Evolutionary conservation across 177 flowering plant species (phyloP).

Genomic region (Vitis hybrid): DNA sequence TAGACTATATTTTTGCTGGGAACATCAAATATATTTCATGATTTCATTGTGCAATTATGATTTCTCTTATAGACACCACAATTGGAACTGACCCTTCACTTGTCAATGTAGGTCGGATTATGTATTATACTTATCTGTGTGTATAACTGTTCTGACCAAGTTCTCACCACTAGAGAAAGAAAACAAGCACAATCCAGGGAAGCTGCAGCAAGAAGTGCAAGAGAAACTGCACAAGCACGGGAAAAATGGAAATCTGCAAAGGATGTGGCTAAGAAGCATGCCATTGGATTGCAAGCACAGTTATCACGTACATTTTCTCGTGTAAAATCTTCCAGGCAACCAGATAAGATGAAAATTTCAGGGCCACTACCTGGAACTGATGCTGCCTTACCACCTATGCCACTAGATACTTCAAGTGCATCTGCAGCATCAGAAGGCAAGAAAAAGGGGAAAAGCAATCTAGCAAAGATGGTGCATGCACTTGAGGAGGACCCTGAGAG

Average conservation of each 20-base stretch:
- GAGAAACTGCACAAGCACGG: conserved; percentile 82
- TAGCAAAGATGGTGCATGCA: conserved; percentile 58
- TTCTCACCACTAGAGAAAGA: conserved; percentile 72
- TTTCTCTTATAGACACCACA: not conserved
- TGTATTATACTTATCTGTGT: conserved; percentile 65
- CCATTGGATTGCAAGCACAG: conserved; percentile 59
- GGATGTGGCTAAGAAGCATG: conserved; percentile 68
- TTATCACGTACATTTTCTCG: conserved; percentile 88
- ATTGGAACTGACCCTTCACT: conserved; percentile 9
- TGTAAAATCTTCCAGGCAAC: conserved; percentile 38
- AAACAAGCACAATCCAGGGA: conserved; percentile 84
- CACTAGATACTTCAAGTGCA: conserved; percentile 17
- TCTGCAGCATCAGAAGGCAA: conserved; percentile 34
- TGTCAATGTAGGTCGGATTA: conserved; percentile 59
- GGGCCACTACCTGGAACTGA: conserved; percentile 50
- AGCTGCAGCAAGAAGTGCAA: conserved; percentile 81
- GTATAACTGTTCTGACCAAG: conserved; percentile 91
- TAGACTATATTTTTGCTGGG: not conserved
- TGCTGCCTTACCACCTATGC: conserved; percentile 49
- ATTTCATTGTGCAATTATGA: not conserved
- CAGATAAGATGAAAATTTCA: conserved; percentile 32
- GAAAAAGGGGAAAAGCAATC: conserved; percentile 61
- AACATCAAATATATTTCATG: not conserved
- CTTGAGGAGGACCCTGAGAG: conserved; percentile 69
- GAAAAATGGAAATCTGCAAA: conserved; percentile 91